Conservation (phyloP, 192 early-diverging fungal species). For the Diversispora epigaea region DNA sequence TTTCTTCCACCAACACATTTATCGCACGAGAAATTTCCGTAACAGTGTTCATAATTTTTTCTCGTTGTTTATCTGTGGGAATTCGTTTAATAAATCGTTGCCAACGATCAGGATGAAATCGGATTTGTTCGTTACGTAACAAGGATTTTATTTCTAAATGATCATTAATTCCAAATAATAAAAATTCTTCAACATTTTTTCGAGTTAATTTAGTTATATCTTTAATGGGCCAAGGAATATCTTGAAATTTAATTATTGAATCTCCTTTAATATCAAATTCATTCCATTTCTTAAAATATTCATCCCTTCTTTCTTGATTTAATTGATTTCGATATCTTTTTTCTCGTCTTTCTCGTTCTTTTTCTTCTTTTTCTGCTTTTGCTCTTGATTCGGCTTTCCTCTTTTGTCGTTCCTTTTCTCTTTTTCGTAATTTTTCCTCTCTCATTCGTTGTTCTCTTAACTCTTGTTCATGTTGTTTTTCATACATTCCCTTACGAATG, state of each 20-base stretch:
- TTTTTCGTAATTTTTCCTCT: background rate
- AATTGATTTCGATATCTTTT: too few relatives aligned
- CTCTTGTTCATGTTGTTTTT: background rate
- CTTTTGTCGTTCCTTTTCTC: background rate
- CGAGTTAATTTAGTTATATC: background rate
- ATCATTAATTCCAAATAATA: background rate
- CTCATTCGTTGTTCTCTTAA: background rate
- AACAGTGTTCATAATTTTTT: constrained; percentile 15
- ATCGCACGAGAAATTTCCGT: background rate
- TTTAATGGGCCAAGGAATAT: constrained; percentile 12
- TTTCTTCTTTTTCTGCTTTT: background rate
- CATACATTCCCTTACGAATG: constrained; percentile 18
- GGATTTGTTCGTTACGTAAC: constrained; percentile 4
- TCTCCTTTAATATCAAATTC: constrained; percentile 1
- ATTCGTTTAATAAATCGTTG: background rate
- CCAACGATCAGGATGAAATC: constrained; percentile 20
- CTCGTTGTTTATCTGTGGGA: background rate
- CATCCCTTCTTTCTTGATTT: background rate
- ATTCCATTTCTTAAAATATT: background rate
- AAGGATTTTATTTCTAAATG: background rate
- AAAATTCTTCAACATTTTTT: background rate
- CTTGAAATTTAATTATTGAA: background rate
- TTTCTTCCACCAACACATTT: constrained; percentile 1
- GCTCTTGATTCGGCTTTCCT: background rate
- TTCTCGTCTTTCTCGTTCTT: background rate